phyloP scores from a whole-genome alignment of 1,284 basidiomycete genomes.

The Apiotrichum sp. region DNA sequence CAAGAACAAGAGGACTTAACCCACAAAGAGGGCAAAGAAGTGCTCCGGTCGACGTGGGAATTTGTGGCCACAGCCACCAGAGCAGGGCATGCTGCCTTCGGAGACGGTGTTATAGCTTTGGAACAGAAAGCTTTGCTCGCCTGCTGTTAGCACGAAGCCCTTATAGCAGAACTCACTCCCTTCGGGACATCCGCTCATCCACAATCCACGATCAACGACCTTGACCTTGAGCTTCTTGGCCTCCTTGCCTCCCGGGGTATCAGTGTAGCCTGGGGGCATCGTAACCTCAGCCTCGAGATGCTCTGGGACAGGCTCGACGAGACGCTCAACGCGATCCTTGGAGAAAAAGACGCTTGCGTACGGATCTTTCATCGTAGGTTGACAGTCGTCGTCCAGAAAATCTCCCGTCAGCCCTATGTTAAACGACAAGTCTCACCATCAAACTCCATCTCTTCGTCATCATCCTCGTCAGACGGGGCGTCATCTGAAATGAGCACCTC shows the following conservation, averaged over 20 bases:
- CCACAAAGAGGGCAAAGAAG: conserved; percentile 74
- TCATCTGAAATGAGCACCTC: conserved; percentile 2
- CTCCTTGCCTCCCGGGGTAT: conserved; percentile 44
- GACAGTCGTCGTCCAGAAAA: conserved; percentile 23
- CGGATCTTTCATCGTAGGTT: conserved; percentile 57
- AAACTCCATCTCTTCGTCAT: conserved; percentile 29
- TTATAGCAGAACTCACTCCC: conserved; percentile 47
- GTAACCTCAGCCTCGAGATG: conserved; percentile 1
- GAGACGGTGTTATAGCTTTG: conserved; percentile 68
- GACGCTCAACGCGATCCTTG: conserved; percentile 76
- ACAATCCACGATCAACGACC: conserved; percentile 78
- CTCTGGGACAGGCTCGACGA: conserved; percentile 72
- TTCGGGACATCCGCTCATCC: conserved; percentile 94
- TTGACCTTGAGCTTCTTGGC: conserved; percentile 45
- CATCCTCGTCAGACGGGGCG: conserved; percentile 47
- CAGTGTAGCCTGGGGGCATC: background rate
- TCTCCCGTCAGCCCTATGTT: background rate
- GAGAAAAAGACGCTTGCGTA: conserved; percentile 86
- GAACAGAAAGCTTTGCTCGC: conserved; percentile 81
- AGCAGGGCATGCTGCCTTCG: conserved; percentile 60
- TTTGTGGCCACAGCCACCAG: conserved; percentile 61
- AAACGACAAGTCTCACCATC: conserved; percentile 9
- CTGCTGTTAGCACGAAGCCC: conserved; percentile 28
- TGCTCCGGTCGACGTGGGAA: conserved; percentile 61
- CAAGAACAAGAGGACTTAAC: conserved; percentile 53